Percentiles rank a stretch among this genome's conserved stretches.
phyloP scores from a whole-genome alignment of 805 yeast species.

The Scheffersomyces amazonensis region DNA sequence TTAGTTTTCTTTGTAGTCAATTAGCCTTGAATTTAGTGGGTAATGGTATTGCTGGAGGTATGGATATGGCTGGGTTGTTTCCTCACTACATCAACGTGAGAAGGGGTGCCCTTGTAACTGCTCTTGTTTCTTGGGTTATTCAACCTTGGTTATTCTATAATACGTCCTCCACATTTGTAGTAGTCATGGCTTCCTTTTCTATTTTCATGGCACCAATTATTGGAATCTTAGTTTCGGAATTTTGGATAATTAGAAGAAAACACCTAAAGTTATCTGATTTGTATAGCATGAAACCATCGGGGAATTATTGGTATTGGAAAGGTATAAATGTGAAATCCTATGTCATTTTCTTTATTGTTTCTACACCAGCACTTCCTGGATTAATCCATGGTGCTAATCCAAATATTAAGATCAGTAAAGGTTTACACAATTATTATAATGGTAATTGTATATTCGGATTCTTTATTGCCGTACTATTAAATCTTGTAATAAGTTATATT shows the following conservation, averaged over 20 bases:
- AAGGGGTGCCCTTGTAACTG: slow-evolving; percentile 38
- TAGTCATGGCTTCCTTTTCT: slow-evolving; percentile 16
- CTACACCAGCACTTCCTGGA: slow-evolving; percentile 52
- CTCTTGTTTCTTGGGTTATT: slow-evolving; percentile 17
- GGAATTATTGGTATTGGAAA: slow-evolving; percentile 39
- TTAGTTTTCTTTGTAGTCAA: slow-evolving; percentile 29
- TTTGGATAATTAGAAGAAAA: slow-evolving; percentile 32
- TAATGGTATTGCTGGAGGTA: slow-evolving; percentile 56
- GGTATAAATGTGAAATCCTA: slow-evolving; percentile 45
- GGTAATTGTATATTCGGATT: slow-evolving; percentile 12
- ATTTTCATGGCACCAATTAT: slow-evolving; percentile 16
- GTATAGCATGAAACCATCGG: slow-evolving; percentile 26
- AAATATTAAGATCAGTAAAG: slow-evolving; percentile 4
- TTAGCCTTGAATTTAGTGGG: slow-evolving; percentile 32
- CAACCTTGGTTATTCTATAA: slow-evolving; percentile 20
- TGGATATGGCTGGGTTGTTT: slow-evolving; percentile 47
- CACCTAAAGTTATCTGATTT: slow-evolving; percentile 39
- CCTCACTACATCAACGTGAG: slow-evolving; percentile 44
- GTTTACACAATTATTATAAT: slow-evolving; percentile 11
- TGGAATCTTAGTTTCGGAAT: slow-evolving; percentile 34
- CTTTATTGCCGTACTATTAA: slow-evolving; percentile 33
- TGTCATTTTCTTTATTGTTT: slow-evolving; percentile 34
- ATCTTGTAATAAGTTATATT: slow-evolving; percentile 27
- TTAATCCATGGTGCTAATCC: slow-evolving; percentile 28
- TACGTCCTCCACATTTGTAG: slow-evolving; percentile 13